A percentile compares a stretch with the other conserved stretches of the same genome.
Evolutionary conservation across 2,329 filamentous ascomycete species (phyloP).

Genomic region (Aplosporella prunicola): DNA sequence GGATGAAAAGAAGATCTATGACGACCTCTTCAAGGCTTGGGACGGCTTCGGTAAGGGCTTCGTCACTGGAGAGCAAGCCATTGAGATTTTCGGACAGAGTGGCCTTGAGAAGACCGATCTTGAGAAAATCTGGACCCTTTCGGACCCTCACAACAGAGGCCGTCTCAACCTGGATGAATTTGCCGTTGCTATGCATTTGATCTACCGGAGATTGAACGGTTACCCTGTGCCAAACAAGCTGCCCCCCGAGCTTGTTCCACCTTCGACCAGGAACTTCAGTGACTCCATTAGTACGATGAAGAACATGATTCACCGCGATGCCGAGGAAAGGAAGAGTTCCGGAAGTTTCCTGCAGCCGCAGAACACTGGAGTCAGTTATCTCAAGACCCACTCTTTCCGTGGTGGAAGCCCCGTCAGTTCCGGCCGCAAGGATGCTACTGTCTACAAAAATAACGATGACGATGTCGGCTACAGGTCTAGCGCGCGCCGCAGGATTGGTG

Average conservation of each 20-base stretch:
- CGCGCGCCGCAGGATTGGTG: slow-evolving; percentile 72
- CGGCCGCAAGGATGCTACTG: slow-evolving; percentile 83
- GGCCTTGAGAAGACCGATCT: slow-evolving; percentile 84
- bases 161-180: slow-evolving; percentile 94
- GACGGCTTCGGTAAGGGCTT: slow-evolving; percentile 89
- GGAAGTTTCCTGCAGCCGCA: slow-evolving; percentile 87
- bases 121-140: slow-evolving; percentile 88
- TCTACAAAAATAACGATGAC: slow-evolving; percentile 94
- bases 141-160: slow-evolving; percentile 89
- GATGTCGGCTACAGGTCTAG: slow-evolving; percentile 85
- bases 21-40: slow-evolving; percentile 91
- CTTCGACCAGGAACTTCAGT: slow-evolving; percentile 86
- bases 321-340: slow-evolving; percentile 77
- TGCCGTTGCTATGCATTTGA: slow-evolving; percentile 96
- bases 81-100: slow-evolving; percentile 96
- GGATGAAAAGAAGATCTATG: slow-evolving; percentile 95
- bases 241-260: slow-evolving; percentile 85
- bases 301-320: slow-evolving; percentile 78
- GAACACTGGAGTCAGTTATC: slow-evolving; percentile 94
- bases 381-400: slow-evolving; percentile 90
- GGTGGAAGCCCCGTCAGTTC: slow-evolving; percentile 48
- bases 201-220: slow-evolving; percentile 93
- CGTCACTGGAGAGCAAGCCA: slow-evolving; percentile 83
- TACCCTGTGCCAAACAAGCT: slow-evolving; percentile 83
- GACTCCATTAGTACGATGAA: slow-evolving; percentile 92